Percentiles rank a stretch among this genome's conserved stretches.
Conservation (phyloP, 768 basidiomycete species). For the Trichaptum fuscoviolaceum region DNA sequence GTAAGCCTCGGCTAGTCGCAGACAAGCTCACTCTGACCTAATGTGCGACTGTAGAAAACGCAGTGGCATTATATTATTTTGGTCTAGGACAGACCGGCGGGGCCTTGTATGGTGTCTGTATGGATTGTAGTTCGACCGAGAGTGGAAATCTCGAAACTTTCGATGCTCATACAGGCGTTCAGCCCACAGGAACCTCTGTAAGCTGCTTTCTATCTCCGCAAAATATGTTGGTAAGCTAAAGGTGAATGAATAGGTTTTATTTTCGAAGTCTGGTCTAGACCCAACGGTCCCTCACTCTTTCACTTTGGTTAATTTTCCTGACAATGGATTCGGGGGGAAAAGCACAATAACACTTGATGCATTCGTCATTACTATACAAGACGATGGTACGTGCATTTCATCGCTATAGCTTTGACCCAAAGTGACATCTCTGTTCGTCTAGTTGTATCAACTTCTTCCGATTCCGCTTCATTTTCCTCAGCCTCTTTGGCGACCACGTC, state of each 20-base stretch:
- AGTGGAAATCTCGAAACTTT: background rate
- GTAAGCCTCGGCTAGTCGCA: constrained; percentile 16
- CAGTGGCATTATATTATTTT: constrained; percentile 23
- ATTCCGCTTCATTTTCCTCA: background rate
- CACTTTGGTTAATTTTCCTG: background rate
- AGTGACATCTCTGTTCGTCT: background rate
- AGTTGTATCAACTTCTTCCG: background rate
- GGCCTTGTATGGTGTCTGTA: constrained; percentile 24
- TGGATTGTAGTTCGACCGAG: constrained; percentile 20
- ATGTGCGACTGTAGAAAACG: constrained; percentile 14
- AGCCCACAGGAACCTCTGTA: constrained; percentile 1
- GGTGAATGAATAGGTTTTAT: background rate
- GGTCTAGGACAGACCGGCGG: constrained; percentile 22
- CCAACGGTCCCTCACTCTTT: constrained; percentile 2
- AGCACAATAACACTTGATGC: background rate
- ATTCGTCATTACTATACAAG: background rate
- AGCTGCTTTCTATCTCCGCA: background rate
- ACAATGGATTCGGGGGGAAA: background rate
- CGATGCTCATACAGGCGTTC: background rate
- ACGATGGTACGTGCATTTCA: background rate
- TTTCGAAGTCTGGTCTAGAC: background rate
- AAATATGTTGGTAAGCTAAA: background rate
- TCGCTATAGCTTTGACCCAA: background rate
- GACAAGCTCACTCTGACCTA: background rate
- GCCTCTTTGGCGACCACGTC: background rate